These are phyloP conservation scores for Asterophora parasitica DNA, from an alignment of 768 basidiomycete species.

Conservation along the genomic window DNA sequence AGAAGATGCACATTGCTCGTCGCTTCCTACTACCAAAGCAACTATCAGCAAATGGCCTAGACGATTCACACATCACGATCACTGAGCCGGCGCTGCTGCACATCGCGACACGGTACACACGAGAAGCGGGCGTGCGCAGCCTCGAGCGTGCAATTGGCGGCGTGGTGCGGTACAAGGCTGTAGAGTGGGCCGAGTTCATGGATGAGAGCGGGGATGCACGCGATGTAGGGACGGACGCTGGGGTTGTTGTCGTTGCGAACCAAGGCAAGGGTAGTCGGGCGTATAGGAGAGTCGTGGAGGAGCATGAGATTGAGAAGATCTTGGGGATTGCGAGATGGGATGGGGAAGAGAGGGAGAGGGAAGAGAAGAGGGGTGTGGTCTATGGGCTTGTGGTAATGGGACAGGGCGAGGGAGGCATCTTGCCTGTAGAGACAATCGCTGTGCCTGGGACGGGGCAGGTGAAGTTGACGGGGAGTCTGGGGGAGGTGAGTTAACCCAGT, in stretches of 20 bases:
- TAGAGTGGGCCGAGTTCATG: slow-evolving; percentile 77
- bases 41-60: slow-evolving; percentile 70
- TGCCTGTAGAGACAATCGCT: slow-evolving; percentile 80
- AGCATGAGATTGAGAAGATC: slow-evolving; percentile 75
- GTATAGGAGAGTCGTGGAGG: slow-evolving; percentile 61
- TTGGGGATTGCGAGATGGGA: slow-evolving; percentile 80
- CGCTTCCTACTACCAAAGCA: slow-evolving; percentile 90
- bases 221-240: slow-evolving; percentile 17
- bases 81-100: slow-evolving; percentile 66
- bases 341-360: slow-evolving; percentile 72
- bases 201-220: slow-evolving; percentile 32
- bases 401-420: slow-evolving; percentile 78
- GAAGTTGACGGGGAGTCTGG: slow-evolving; percentile 78
- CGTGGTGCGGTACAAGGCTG: slow-evolving; percentile 89
- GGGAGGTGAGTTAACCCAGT: slow-evolving; percentile 47
- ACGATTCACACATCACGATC: slow-evolving; percentile 53
- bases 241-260: slow-evolving; percentile 14
- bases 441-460: slow-evolving; percentile 73
- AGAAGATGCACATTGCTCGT: slow-evolving; percentile 87
- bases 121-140: slow-evolving; percentile 90
- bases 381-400: slow-evolving; percentile 88
- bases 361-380: slow-evolving; percentile 70
- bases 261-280: slow-evolving; percentile 20
- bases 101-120: slow-evolving; percentile 76
- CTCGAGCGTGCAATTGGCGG: slow-evolving; percentile 84